Evolutionary conservation across 2,329 filamentous ascomycete species (phyloP).

Genomic region (Aspergillus neotritici): DNA sequence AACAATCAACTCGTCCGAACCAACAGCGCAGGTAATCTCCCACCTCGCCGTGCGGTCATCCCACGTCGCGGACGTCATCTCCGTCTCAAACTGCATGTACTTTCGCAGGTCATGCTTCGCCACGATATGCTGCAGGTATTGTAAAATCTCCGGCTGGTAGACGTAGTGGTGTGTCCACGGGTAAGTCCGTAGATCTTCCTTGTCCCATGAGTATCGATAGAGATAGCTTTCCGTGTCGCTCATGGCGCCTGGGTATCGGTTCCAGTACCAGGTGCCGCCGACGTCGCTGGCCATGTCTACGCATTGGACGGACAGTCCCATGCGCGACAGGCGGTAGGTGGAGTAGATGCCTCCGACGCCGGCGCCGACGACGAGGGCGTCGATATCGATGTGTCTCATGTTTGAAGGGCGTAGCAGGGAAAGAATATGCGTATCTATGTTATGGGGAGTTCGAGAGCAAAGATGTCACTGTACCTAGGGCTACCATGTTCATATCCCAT

Average conservation of each 20-base stretch:
- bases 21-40: background rate
- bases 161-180: no score
- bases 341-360: conserved; percentile 39
- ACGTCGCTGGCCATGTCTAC: conserved; percentile 3
- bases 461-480: no score
- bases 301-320: background rate
- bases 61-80: conserved; percentile 1
- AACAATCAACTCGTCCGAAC: background rate
- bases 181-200: conserved; percentile 22
- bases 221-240: conserved; percentile 3
- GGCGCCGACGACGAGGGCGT: conserved; percentile 43
- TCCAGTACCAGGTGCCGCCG: conserved; percentile 7
- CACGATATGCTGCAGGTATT: conserved; percentile 27
- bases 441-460: no score
- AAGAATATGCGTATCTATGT: no score
- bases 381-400: conserved; percentile 7
- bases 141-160: conserved; percentile 22
- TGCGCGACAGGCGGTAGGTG: conserved; percentile 2
- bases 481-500: no score
- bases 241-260: conserved; percentile 5
- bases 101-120: conserved; percentile 25
- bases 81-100: conserved; percentile 5
- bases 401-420: no score
- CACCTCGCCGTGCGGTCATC: conserved; percentile 1
- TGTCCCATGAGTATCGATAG: conserved; percentile 15